Evolutionary conservation across 1,284 basidiomycete genomes (phyloP), one percentile per base, ranked within the genome.

Genomic region (Ganoderma multipileum): DNA sequence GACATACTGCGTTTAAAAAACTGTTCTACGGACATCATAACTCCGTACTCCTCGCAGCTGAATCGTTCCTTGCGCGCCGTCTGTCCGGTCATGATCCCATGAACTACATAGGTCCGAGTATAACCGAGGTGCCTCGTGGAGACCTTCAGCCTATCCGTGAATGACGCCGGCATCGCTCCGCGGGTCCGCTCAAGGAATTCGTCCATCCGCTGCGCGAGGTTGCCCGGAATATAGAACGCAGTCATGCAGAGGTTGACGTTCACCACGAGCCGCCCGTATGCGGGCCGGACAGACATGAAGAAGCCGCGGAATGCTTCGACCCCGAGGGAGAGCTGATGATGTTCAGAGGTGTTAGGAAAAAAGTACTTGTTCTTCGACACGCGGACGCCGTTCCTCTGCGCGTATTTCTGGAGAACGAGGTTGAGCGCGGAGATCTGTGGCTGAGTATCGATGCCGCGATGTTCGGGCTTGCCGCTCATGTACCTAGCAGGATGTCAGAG

Each of bases 161-260:
- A 85, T 2, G 79, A 75, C 1, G 75, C 81, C 0, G 84, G 88
- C 81, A 87, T 83, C 0, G 81, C 85, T 0, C 86, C 87, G 0
- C 75, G 73, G 0, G 87, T 84, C 18, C 79, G 75, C 5, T 68
- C 70, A 5, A 75, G 71, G 72, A 91, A 92, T 3, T 81, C 82
- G 3, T 79, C 28, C 66, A 93, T 82, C 0, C 87, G 85, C 0
- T 89, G 79, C 1, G 85, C 87, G 5, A 93, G 81, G 66, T 89
- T 91, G 0, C 89, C 89, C 0, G 89, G 86, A 7, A 81, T 78
- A 69, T 92, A 86, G 75, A 94, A 94, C 0, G 91, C 91, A 0
- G 90, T 87, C 86, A 90, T 91, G 76, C 90, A 91, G 11, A 88
- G 86, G 70, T 91, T 92, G 30, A 93, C 85, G 74, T 93, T 93